Conservation (phyloP, 78 protist species). For the Protostelium mycophagum region DNA sequence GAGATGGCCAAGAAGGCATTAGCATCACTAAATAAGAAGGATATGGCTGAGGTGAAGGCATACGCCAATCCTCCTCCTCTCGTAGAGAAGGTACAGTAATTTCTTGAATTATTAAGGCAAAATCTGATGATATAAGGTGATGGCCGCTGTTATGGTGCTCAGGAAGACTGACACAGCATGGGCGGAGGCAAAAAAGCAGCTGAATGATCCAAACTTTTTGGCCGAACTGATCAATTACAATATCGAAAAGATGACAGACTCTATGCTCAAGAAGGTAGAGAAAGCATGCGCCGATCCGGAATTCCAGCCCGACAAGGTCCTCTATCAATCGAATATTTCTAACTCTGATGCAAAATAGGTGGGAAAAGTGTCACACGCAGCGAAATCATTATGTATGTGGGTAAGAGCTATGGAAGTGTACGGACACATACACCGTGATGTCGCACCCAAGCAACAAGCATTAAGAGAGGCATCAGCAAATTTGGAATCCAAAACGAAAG, state of each 20-base stretch:
- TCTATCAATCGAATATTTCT: not conserved
- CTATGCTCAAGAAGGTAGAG: conserved; percentile 17
- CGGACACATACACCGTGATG: conserved; percentile 34
- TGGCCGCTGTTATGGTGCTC: conserved; percentile 79
- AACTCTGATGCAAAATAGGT: not conserved
- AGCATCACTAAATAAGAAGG: conserved; percentile 36
- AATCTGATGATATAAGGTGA: not conserved
- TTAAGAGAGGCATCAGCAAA: conserved; percentile 9
- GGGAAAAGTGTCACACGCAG: conserved; percentile 49
- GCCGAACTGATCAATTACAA: conserved; percentile 40
- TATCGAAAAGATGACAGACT: conserved; percentile 51
- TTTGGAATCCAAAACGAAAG: conserved; percentile 24
- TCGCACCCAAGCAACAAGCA: conserved; percentile 70
- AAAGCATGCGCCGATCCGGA: conserved; percentile 16
- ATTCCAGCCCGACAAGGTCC: conserved; percentile 41
- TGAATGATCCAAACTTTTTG: conserved; percentile 63
- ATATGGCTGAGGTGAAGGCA: conserved; percentile 65
- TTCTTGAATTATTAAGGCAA: not conserved
- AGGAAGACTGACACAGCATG: conserved; percentile 41
- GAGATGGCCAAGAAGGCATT: conserved; percentile 71
- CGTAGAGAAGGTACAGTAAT: conserved; percentile 30
- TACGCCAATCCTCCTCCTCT: conserved; percentile 69
- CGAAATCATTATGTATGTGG: conserved; percentile 62
- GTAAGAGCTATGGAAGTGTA: conserved; percentile 59
- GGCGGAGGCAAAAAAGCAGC: conserved; percentile 67